Base-by-base conservation (phyloP, 179 eudicot species). In the Corrigiola litoralis region DNA sequence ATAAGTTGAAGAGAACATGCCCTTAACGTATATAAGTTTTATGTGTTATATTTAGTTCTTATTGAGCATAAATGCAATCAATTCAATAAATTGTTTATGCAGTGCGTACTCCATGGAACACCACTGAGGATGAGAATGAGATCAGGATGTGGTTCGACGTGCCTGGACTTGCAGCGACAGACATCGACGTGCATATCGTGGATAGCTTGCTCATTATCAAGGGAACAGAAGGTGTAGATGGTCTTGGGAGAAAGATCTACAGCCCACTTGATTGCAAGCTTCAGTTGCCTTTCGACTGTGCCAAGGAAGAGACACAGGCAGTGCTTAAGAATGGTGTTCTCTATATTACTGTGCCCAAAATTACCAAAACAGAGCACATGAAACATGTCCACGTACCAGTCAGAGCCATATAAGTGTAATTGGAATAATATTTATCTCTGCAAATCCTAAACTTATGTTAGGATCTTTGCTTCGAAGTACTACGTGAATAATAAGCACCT, bases 301-400 rank as follows among this genome's bases (percentile, higher is more conserved):
- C 58, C 32, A 70, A 54, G 42, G 61, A 70, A 4, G 47, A 55
- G 8, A 34, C 60, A 1, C 49, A 45, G 47, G 74, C 68, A 12
- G 32, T 51, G 29, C 74, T 63, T 55, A 62, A 63, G 57, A 70
- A 70, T 17, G 74, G 74, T 21, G 74, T 70, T 31, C 74, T 70
- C 41, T 54, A 62, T 41, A 31, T 70, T 25, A 41, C 63, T 33
- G 74, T 70, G 23, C 74, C 74, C 20, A 70, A 70, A 58, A 54
- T 44, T 10, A 49, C 68, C 49, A 45, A 12, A n/a, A 17, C 37
- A 0, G 47, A 46, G 47, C 68, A 50, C 40, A 56, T 44, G 18
- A 58, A 61, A 45, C 31, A 2, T 17, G 13, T 70, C 24, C 74
- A 63, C 20, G 63, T 70, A 51, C 74, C 74, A 0, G 74, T 70